phyloP scores from a whole-genome alignment of 2,329 filamentous ascomycete genomes.

The Claviceps fusiformis region DNA sequence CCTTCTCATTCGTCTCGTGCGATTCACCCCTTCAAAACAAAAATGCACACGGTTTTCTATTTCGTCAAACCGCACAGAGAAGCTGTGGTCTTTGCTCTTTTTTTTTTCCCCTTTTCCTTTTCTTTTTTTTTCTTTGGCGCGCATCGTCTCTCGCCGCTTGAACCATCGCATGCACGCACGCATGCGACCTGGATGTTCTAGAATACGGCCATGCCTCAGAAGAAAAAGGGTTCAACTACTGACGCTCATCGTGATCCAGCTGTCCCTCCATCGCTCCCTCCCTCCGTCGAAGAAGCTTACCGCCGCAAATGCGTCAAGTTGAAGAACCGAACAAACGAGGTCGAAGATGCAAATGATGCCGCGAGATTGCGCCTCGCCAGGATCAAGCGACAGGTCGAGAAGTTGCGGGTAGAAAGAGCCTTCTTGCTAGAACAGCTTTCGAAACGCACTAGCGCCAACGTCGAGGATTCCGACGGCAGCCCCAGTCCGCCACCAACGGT shows the following conservation, averaged over 20 bases:
- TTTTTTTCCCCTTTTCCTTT: too few relatives aligned
- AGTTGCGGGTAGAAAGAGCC: conserved; percentile 76
- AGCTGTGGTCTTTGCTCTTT: background rate
- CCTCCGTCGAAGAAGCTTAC: conserved; percentile 90
- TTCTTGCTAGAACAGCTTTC: conserved; percentile 60
- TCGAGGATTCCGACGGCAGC: conserved; percentile 67
- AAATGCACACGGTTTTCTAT: background rate
- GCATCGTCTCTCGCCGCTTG: background rate
- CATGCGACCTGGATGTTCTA: background rate
- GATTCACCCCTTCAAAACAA: background rate
- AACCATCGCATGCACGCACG: too few relatives aligned
- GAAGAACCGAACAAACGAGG: conserved; percentile 79
- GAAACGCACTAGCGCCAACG: conserved; percentile 59
- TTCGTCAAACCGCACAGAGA: background rate
- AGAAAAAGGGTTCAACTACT: conserved; percentile 24
- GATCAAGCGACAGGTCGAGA: conserved; percentile 75
- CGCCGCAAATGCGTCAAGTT: conserved; percentile 93
- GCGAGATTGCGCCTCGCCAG: conserved; percentile 66
- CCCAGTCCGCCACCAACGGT: conserved; percentile 69
- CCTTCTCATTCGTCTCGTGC: background rate
- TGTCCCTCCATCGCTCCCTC: conserved; percentile 53
- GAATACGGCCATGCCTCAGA: conserved; percentile 20
- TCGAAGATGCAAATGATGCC: conserved; percentile 82
- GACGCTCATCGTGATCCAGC: conserved; percentile 20
- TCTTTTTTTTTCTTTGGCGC: background rate